Evolutionary conservation across 768 basidiomycete species (phyloP).

Genomic region (Lactarius hatsudake): DNA sequence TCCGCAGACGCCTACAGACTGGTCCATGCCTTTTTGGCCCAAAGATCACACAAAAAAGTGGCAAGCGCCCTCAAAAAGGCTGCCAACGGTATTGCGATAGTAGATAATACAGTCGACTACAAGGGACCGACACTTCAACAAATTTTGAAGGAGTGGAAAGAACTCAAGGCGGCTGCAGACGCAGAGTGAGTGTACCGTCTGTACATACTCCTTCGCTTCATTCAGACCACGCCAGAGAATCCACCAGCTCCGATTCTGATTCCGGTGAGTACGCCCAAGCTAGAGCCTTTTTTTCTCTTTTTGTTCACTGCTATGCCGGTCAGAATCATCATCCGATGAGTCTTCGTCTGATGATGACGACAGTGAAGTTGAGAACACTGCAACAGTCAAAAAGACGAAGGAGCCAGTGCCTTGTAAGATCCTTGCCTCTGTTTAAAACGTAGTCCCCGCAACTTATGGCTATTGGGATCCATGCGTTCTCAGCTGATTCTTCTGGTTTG

Average conservation of each 20-base stretch:
- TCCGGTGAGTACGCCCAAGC: conserved; percentile 11
- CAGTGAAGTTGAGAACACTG: not conserved
- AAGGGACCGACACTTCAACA: conserved; percentile 58
- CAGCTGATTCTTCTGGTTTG: conserved; percentile 20
- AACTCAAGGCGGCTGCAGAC: conserved; percentile 18
- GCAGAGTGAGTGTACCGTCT: conserved; percentile 15
- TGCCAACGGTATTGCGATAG: conserved; percentile 55
- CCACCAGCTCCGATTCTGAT: conserved; percentile 28
- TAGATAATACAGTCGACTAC: conserved; percentile 51
- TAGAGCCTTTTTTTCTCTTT: conserved; percentile 4
- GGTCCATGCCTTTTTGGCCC: conserved; percentile 69
- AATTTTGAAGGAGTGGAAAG: conserved; percentile 66
- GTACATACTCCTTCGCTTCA: not conserved
- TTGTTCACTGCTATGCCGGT: not conserved
- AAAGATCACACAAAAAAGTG: conserved; percentile 64
- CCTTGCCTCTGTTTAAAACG: conserved; percentile 11
- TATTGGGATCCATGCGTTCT: not conserved
- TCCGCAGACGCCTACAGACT: conserved; percentile 67
- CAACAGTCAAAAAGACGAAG: conserved; percentile 1
- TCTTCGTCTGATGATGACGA: conserved; percentile 26
- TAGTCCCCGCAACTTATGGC: conserved; percentile 16
- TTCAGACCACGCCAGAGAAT: conserved; percentile 10
- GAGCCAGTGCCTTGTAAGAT: conserved; percentile 15
- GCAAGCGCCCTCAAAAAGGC: conserved; percentile 75
- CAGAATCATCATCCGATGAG: conserved; percentile 31